Percentiles rank a stretch among this genome's conserved stretches.
These are phyloP conservation scores for Cephalotrichum gorgonifer DNA, from an alignment of 2,329 filamentous ascomycete genomes.

Conservation along the genomic window DNA sequence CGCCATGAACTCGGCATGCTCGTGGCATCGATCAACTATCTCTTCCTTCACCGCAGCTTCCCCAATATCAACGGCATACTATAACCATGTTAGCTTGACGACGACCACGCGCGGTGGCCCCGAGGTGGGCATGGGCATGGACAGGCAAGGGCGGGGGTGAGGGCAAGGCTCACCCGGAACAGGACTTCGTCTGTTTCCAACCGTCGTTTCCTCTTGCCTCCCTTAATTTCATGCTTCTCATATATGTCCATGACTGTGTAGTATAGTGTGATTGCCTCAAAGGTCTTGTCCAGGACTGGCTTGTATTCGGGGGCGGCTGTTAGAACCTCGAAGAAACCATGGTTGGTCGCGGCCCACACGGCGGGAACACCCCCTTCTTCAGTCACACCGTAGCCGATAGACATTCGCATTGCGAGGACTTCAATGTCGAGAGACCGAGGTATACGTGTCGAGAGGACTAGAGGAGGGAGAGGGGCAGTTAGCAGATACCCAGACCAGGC, in stretches of 20 bases:
- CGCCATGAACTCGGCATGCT: constrained; percentile 41
- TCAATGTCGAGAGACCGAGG: constrained; percentile 34
- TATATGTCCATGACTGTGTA: constrained; percentile 53
- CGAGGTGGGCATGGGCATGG: not conserved
- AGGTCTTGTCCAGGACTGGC: constrained; percentile 46
- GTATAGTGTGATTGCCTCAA: constrained; percentile 52
- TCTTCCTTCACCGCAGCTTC: constrained; percentile 42
- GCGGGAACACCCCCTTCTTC: constrained; percentile 15
- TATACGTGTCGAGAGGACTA: constrained; percentile 21
- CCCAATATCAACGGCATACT: constrained; percentile 42
- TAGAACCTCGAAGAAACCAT: constrained; percentile 58
- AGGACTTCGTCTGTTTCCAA: constrained; percentile 21
- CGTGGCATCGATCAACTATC: constrained; percentile 31
- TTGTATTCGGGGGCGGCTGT: constrained; percentile 47
- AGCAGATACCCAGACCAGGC: not conserved
- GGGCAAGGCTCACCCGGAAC: constrained; percentile 15
- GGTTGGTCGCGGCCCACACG: constrained; percentile 55
- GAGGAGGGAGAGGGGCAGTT: not conserved
- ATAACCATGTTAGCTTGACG: constrained; percentile 3
- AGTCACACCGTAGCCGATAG: constrained; percentile 35
- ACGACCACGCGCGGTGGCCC: not conserved
- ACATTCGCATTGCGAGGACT: constrained; percentile 32
- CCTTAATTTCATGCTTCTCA: constrained; percentile 19
- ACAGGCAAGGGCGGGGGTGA: not conserved
- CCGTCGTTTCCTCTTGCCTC: constrained; percentile 12